Percentiles rank a stretch among this genome's conserved stretches.
Evolutionary conservation across 1,284 basidiomycete genomes (phyloP).

Genomic region (Apiotrichum gamsii): DNA sequence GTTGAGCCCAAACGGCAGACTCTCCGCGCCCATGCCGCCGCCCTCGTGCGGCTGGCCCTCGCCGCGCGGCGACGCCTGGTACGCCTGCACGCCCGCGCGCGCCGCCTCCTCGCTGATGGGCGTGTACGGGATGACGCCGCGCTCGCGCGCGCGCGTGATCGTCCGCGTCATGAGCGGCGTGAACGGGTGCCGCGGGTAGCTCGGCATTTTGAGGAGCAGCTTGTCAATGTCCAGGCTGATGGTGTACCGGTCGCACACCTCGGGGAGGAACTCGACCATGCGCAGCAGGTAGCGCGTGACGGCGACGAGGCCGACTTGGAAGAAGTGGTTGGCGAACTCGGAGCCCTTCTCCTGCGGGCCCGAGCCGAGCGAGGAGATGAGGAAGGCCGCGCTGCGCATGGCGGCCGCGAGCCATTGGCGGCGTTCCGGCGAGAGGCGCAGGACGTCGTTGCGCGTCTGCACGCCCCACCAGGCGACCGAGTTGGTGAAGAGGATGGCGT

Average conservation of each 20-base stretch:
- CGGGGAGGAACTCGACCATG: conserved; percentile 8
- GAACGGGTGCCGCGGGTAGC: conserved; percentile 5
- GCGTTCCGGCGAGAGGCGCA: not conserved
- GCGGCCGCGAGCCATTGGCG: not conserved
- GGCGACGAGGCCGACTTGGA: conserved; percentile 7
- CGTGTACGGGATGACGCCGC: conserved; percentile 5
- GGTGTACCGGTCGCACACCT: conserved; percentile 3
- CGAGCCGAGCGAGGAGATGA: not conserved
- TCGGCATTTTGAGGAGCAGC: not conserved
- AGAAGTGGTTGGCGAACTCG: conserved; percentile 1
- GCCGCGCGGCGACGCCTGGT: too few species aligned
- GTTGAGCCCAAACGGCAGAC: conserved; percentile 4
- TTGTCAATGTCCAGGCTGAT: conserved; percentile 41
- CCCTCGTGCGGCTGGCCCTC: too few species aligned
- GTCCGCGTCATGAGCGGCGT: conserved; percentile 1
- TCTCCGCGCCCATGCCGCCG: too few species aligned
- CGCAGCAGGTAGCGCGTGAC: conserved; percentile 8
- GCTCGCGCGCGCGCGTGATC: conserved; percentile 2
- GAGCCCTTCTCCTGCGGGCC: not conserved
- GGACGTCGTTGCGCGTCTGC: not conserved
- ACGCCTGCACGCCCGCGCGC: conserved; percentile 22
- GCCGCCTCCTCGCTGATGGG: not conserved
- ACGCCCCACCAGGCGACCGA: not conserved
- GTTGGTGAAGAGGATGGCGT: not conserved
- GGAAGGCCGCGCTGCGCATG: not conserved